Conservation (phyloP, 306 rosid genomes). For the Psophocarpus tetragonolobus region DNA sequence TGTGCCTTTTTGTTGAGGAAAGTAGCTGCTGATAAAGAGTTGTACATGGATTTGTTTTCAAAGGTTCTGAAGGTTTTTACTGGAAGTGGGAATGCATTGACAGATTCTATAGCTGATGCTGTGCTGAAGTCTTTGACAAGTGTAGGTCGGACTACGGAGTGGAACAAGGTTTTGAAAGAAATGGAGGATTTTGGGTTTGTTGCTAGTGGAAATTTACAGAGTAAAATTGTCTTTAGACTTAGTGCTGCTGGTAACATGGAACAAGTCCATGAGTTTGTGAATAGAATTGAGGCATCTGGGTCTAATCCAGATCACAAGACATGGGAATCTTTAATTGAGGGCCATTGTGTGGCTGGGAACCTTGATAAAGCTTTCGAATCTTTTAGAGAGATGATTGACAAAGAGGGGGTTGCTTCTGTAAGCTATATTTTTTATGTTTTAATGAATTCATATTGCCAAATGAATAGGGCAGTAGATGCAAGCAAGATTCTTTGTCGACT, state of each 20-base stretch:
- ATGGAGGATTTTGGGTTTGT: constrained; percentile 64
- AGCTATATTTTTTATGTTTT: constrained; percentile 53
- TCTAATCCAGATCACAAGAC: constrained; percentile 47
- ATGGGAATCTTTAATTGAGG: constrained; percentile 60
- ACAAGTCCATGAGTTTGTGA: constrained; percentile 52
- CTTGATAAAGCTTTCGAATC: constrained; percentile 59
- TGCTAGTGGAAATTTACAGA: constrained; percentile 40
- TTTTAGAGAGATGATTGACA: constrained; percentile 60
- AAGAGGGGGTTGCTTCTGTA: constrained; percentile 49
- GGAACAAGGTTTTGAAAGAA: constrained; percentile 63
- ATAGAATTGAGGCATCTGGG: constrained; percentile 51
- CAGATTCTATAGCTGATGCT: constrained; percentile 51
- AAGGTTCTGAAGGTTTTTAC: constrained; percentile 56
- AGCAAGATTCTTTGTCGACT: constrained; percentile 50
- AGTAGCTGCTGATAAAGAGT: constrained; percentile 47
- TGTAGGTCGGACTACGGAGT: constrained; percentile 58
- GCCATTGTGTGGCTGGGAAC: constrained; percentile 60
- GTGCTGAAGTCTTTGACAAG: constrained; percentile 61
- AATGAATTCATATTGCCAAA: constrained; percentile 57
- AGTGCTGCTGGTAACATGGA: constrained; percentile 55
- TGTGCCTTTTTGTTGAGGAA: constrained; percentile 64
- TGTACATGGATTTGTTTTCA: constrained; percentile 59
- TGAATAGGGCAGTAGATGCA: constrained; percentile 58
- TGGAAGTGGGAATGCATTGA: constrained; percentile 52
- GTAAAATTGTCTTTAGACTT: constrained; percentile 55